These are phyloP conservation scores for Lachancea fermentati DNA, from an alignment of 805 yeast species.

Conservation along the genomic window DNA sequence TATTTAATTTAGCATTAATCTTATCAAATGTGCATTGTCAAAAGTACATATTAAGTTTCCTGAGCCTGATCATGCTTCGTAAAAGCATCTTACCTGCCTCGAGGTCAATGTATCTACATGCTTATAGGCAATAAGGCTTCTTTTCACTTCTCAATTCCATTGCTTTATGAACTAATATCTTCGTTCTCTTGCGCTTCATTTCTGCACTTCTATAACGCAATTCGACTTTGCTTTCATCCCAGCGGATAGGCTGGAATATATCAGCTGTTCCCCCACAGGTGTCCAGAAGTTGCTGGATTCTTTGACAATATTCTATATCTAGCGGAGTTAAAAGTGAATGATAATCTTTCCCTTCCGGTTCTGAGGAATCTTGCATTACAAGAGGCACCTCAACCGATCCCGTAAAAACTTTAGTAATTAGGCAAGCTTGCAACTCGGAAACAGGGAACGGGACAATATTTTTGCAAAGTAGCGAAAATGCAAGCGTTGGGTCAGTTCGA, in stretches of 20 bases:
- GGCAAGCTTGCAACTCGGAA: conserved; percentile 59
- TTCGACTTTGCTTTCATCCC: conserved; percentile 18
- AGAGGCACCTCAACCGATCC: conserved; percentile 38
- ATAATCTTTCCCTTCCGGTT: conserved; percentile 9
- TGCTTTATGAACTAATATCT: conserved; percentile 14
- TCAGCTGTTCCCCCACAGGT: conserved; percentile 13
- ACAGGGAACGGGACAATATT: conserved; percentile 58
- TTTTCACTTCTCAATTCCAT: conserved; percentile 14
- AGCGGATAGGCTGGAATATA: conserved; percentile 21
- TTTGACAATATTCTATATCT: conserved; percentile 26
- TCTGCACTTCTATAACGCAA: conserved; percentile 15
- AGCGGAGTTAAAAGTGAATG: conserved; percentile 17
- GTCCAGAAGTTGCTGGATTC: conserved; percentile 20
- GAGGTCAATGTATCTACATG: too few species aligned
- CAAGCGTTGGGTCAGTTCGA: conserved; percentile 56
- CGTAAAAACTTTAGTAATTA: conserved; percentile 56
- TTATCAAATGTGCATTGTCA: too few species aligned
- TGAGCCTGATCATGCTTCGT: too few species aligned
- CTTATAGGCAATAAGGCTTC: conserved; percentile 19
- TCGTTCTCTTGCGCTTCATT: conserved; percentile 21
- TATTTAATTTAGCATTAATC: too few species aligned
- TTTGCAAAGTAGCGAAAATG: conserved; percentile 56
- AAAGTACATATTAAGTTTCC: too few species aligned
- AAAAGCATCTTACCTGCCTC: too few species aligned
- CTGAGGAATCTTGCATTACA: conserved; percentile 1